Conservation (phyloP, 345 rosid species). For the Populus nigra region DNA sequence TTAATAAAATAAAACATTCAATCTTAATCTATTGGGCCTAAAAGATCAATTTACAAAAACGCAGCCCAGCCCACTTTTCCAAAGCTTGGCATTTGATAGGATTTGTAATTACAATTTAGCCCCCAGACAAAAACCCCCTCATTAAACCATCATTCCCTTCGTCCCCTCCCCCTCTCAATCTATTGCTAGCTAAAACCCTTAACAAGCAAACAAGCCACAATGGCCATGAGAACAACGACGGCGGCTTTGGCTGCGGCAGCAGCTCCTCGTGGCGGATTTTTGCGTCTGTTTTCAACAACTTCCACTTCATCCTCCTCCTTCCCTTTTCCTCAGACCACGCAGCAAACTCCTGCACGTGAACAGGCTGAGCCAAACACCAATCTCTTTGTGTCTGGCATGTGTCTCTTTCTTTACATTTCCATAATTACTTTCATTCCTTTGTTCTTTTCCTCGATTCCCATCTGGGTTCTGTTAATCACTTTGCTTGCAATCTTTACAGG, state of each 20-base stretch:
- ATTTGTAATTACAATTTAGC: too few relatives aligned
- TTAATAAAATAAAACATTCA: too few relatives aligned
- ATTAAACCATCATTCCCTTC: too few relatives aligned
- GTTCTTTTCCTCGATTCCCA: background rate
- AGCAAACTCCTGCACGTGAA: conserved; percentile 41
- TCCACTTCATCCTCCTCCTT: conserved; percentile 40
- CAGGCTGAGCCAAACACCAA: conserved; percentile 73
- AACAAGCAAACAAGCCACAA: background rate
- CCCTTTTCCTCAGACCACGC: conserved; percentile 24
- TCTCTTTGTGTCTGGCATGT: conserved; percentile 67
- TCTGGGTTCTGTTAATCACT: background rate
- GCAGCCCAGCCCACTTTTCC: too few relatives aligned
- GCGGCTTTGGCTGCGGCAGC: conserved; percentile 26
- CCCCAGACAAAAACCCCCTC: too few relatives aligned
- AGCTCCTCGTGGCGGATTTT: conserved; percentile 41
- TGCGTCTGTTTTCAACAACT: conserved; percentile 48
- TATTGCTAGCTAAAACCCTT: conserved; percentile 16
- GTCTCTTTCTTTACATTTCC: background rate
- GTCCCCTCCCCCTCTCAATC: too few relatives aligned
- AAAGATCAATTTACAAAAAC: too few relatives aligned
- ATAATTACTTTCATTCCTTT: background rate
- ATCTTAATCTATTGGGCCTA: too few relatives aligned
- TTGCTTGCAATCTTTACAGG: background rate
- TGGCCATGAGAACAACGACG: conserved; percentile 41
- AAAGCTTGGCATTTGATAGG: too few relatives aligned